These are phyloP conservation scores for Pontederia crassipes DNA, from an alignment of 176 grass and related monocot species.

Conservation along the genomic window DNA sequence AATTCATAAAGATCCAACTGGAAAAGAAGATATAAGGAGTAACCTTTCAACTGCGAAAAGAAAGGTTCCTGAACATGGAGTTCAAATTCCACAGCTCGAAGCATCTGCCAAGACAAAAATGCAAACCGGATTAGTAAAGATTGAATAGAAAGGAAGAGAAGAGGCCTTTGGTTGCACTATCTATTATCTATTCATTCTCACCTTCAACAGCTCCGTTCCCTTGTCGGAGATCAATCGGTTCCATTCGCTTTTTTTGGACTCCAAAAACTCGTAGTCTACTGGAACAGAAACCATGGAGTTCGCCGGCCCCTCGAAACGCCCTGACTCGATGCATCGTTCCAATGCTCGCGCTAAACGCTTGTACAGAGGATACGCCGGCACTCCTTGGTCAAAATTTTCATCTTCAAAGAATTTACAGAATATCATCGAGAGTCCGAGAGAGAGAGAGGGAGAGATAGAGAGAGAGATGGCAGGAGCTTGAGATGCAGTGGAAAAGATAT, in stretches of 20 bases:
- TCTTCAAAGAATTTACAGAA: slow-evolving; percentile 8
- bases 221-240: slow-evolving; percentile 39
- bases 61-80: slow-evolving; percentile 94
- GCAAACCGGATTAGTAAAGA: slow-evolving; percentile 8
- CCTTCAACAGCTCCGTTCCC: slow-evolving; percentile 32
- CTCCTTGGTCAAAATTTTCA: slow-evolving; percentile 17
- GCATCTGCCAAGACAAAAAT: slow-evolving; percentile 30
- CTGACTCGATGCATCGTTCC: slow-evolving; percentile 27
- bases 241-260: slow-evolving; percentile 36
- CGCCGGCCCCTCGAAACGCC: slow-evolving; percentile 12
- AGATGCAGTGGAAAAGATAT: neutral
- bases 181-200: slow-evolving; percentile 11
- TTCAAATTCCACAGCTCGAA: slow-evolving; percentile 42
- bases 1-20: neutral
- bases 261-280: slow-evolving; percentile 8
- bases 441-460: neutral
- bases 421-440: neutral
- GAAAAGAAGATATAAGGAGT: neutral
- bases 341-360: slow-evolving; percentile 34
- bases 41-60: slow-evolving; percentile 79
- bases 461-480: neutral
- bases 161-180: neutral
- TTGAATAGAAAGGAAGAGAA: neutral
- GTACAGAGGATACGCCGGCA: slow-evolving; percentile 37
- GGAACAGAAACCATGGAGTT: slow-evolving; percentile 20